A percentile compares a stretch with the other conserved stretches of the same genome.
Conservation (phyloP, 768 basidiomycete genomes). For the Psilocybe cyanescens region DNA sequence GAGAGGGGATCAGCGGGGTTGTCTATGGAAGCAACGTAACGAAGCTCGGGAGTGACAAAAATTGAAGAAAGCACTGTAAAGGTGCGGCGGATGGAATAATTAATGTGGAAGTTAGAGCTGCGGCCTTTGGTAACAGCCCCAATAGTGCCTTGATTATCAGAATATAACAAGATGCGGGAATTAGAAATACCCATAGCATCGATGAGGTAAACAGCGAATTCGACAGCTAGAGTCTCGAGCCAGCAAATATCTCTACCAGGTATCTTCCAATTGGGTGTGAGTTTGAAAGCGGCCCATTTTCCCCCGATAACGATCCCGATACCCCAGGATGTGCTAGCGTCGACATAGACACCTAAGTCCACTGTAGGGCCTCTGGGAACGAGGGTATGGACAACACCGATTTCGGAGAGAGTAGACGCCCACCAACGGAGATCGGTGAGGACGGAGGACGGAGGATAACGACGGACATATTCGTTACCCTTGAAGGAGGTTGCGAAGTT, state of each 20-base stretch:
- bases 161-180: background rate
- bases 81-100: background rate
- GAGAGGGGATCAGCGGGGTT: background rate
- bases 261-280: background rate
- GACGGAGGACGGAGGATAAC: background rate
- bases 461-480: conserved; percentile 13
- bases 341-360: conserved; percentile 24
- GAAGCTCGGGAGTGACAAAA: background rate
- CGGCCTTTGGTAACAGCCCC: background rate
- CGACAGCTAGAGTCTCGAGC: background rate
- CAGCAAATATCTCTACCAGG: background rate
- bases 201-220: background rate
- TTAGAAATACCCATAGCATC: background rate
- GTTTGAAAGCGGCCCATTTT: background rate
- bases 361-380: conserved; percentile 6
- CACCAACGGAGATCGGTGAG: conserved; percentile 33
- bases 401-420: conserved; percentile 11
- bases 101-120: background rate
- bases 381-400: conserved; percentile 11
- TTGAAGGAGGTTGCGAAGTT: conserved; percentile 26
- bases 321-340: background rate
- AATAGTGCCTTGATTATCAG: background rate
- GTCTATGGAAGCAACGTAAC: background rate
- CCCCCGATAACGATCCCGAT: background rate
- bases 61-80: background rate